Evolutionary conservation across 1,139 yeast genomes (phyloP).

Genomic region (Magnusiomyces magnusii): DNA sequence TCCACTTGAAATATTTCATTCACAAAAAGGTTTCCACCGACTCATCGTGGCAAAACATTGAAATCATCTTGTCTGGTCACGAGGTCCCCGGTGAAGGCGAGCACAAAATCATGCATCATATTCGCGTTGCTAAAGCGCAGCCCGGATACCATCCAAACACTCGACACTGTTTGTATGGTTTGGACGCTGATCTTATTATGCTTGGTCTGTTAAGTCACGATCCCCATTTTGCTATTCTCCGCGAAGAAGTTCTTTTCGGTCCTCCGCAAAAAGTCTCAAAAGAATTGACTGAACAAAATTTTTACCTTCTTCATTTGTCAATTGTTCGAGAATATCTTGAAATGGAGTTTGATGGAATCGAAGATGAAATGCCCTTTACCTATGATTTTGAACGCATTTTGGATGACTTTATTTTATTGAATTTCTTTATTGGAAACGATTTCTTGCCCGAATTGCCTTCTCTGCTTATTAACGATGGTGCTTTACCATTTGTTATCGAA

Average conservation of each 20-base stretch:
- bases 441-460: conserved; percentile 98
- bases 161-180: conserved; percentile 89
- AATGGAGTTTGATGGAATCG: conserved; percentile 71
- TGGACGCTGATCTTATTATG: conserved; percentile 97
- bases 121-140: conserved; percentile 77
- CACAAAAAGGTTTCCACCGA: conserved; percentile 80
- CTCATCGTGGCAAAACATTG: conserved; percentile 83
- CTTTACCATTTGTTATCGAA: conserved; percentile 80
- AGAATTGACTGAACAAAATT: conserved; percentile 66
- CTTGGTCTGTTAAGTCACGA: conserved; percentile 93
- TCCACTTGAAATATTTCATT: conserved; percentile 80
- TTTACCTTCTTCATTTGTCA: conserved; percentile 75
- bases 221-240: conserved; percentile 86
- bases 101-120: conserved; percentile 93
- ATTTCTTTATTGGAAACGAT: conserved; percentile 96
- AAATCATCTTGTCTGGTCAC: conserved; percentile 85
- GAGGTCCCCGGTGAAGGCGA: conserved; percentile 99
- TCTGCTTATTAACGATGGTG: conserved; percentile 88
- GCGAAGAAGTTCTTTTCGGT: conserved; percentile 96
- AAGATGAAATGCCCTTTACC: conserved; percentile 51
- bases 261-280: conserved; percentile 41
- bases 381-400: conserved; percentile 82
- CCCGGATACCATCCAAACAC: conserved; percentile 84
- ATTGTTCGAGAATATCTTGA: conserved; percentile 85
- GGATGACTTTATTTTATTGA: conserved; percentile 87